A percentile compares a stretch with the other conserved stretches of the same genome.
phyloP scores from a whole-genome alignment of 371 early-diverging fungal genomes.

The Mortierella sp. region DNA sequence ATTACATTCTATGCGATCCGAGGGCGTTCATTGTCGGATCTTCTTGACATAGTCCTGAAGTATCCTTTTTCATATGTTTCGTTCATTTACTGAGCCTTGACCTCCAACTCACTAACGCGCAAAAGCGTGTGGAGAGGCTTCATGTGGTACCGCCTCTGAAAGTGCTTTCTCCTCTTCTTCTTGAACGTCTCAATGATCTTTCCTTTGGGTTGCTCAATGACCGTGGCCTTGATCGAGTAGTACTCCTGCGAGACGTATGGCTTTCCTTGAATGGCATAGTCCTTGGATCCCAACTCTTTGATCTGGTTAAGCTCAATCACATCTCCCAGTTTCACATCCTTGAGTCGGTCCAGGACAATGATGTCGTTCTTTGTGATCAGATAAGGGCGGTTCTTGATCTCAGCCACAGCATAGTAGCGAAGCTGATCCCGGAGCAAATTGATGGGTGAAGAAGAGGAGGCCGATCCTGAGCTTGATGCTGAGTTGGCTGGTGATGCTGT shows the following conservation, averaged over 20 bases:
- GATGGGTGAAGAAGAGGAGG: slow-evolving; percentile 14
- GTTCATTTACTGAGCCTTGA: slow-evolving; percentile 35
- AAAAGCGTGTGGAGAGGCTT: slow-evolving; percentile 54
- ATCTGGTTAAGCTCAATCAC: slow-evolving; percentile 87
- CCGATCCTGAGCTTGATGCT: slow-evolving; percentile 5
- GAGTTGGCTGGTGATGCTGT: slow-evolving; percentile 22
- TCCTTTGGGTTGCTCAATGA: slow-evolving; percentile 91
- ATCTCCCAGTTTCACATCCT: slow-evolving; percentile 88
- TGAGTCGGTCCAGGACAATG: slow-evolving; percentile 84
- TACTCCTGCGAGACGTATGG: slow-evolving; percentile 83
- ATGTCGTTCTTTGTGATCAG: slow-evolving; percentile 90
- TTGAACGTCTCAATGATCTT: slow-evolving; percentile 82
- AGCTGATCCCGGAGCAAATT: slow-evolving; percentile 65
- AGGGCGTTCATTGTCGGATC: too few species aligned
- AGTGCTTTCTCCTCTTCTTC: slow-evolving; percentile 91
- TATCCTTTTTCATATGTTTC: background rate
- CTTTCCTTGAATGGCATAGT: slow-evolving; percentile 87
- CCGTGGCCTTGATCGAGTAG: slow-evolving; percentile 84
- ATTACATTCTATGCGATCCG: too few species aligned
- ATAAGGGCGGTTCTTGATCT: slow-evolving; percentile 89
- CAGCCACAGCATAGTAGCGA: slow-evolving; percentile 87
- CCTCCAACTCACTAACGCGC: slow-evolving; percentile 52
- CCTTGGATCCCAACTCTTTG: slow-evolving; percentile 88
- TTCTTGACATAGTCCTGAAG: background rate
- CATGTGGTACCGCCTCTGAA: slow-evolving; percentile 71